Evolutionary conservation across 2,329 filamentous ascomycete species (phyloP).

Genomic region (Scedosporium apiospermum): DNA sequence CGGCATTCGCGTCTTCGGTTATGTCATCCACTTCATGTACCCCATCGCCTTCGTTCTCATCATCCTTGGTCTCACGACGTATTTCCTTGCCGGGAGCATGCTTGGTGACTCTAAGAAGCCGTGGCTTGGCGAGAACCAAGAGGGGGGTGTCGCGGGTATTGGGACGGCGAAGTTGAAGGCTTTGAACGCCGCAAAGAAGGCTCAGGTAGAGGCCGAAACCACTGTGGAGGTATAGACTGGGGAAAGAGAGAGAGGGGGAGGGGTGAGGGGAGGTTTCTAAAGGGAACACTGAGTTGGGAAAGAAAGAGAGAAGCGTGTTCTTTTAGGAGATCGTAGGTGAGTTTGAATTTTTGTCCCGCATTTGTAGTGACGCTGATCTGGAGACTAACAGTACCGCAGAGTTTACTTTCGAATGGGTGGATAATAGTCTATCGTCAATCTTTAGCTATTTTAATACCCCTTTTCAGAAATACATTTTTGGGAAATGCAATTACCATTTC

Average conservation of each 20-base stretch:
- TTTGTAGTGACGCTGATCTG: too few relatives aligned
- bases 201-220: neutral
- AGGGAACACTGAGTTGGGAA: too few relatives aligned
- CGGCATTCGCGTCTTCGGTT: slow-evolving; percentile 76
- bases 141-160: slow-evolving; percentile 66
- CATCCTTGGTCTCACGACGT: slow-evolving; percentile 73
- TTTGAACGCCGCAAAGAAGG: slow-evolving; percentile 38
- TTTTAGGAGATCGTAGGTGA: too few relatives aligned
- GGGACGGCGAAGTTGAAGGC: slow-evolving; percentile 79
- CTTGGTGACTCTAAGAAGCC: slow-evolving; percentile 89
- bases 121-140: slow-evolving; percentile 85
- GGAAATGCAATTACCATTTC: neutral
- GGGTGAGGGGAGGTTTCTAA: neutral
- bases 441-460: neutral
- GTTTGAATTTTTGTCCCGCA: too few relatives aligned
- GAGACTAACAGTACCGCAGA: neutral
- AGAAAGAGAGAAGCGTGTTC: too few relatives aligned
- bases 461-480: neutral
- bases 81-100: slow-evolving; percentile 75
- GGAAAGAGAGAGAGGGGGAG: neutral
- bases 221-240: neutral
- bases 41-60: slow-evolving; percentile 93
- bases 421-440: neutral
- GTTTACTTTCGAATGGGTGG: neutral
- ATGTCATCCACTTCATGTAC: slow-evolving; percentile 79